phyloP scores from a whole-genome alignment of 805 yeast species.

The Clavispora santaluciae region DNA sequence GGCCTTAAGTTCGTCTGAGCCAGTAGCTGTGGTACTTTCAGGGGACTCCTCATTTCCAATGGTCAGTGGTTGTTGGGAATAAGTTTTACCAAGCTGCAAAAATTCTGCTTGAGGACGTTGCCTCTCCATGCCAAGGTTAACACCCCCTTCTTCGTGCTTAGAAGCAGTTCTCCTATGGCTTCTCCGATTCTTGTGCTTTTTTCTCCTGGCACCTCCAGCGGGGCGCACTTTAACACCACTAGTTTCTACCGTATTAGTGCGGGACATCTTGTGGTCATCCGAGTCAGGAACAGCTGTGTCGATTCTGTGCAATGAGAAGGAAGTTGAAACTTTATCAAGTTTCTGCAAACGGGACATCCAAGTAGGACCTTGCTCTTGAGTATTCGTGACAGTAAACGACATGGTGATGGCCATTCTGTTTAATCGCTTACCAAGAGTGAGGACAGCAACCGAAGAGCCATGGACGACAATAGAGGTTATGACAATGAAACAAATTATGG shows the following conservation, averaged over 20 bases:
- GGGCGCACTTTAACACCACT: conserved; percentile 64
- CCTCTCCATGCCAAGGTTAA: conserved; percentile 17
- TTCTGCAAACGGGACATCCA: conserved; percentile 88
- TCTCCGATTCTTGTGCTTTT: conserved; percentile 33
- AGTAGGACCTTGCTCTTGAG: conserved; percentile 49
- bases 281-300: conserved; percentile 47
- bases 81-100: conserved; percentile 34
- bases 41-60: conserved; percentile 5
- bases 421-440: conserved; percentile 63
- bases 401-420: conserved; percentile 90
- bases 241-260: conserved; percentile 48
- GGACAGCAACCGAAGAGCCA: conserved; percentile 60
- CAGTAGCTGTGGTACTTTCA: conserved; percentile 5
- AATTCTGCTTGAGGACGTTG: conserved; percentile 38
- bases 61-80: conserved; percentile 11
- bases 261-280: conserved; percentile 21
- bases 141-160: conserved; percentile 12
- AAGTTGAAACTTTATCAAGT: conserved; percentile 64
- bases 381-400: conserved; percentile 63
- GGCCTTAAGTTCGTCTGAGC: not conserved
- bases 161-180: conserved; percentile 32
- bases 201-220: conserved; percentile 68
- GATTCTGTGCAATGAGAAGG: conserved; percentile 76
- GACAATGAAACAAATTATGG: conserved; percentile 59
- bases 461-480: conserved; percentile 81